Conservation (phyloP, 2,329 filamentous ascomycete species). For the Fusarium paranaense region DNA sequence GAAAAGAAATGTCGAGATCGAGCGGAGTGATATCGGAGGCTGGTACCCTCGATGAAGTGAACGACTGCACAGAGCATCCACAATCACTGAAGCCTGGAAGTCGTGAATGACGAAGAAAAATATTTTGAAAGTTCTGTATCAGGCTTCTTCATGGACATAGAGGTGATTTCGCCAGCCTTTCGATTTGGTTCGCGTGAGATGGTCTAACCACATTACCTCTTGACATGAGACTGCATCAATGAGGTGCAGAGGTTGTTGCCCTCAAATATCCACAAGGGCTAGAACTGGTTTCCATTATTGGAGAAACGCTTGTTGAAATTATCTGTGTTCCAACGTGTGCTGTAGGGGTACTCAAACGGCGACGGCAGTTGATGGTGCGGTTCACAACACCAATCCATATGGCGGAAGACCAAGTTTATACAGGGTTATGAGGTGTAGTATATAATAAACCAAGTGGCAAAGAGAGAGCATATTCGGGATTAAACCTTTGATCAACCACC, state of each 20-base stretch:
- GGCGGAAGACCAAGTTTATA: not conserved
- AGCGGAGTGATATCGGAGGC: not conserved
- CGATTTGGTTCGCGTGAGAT: not conserved
- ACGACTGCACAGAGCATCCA: not conserved
- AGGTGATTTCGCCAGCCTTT: not conserved
- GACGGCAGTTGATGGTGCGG: not conserved
- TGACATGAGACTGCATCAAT: not conserved
- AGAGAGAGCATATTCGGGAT: not conserved
- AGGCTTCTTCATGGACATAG: not conserved
- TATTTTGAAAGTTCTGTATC: not conserved
- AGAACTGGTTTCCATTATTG: not conserved
- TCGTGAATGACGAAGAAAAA: not conserved
- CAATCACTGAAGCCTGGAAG: not conserved
- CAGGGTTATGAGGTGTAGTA: not conserved
- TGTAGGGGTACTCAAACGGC: not conserved
- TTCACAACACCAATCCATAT: not conserved
- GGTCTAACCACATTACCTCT: not conserved
- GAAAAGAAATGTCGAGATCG: not conserved
- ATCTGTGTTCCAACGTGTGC: not conserved
- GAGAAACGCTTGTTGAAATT: not conserved
- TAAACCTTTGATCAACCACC: not conserved
- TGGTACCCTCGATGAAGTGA: not conserved
- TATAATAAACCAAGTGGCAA: not conserved
- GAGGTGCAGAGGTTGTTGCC: not conserved
- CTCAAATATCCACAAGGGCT: not conserved